phyloP scores from a whole-genome alignment of 108 stramenopile species.

The Skeletonema tropicum region DNA sequence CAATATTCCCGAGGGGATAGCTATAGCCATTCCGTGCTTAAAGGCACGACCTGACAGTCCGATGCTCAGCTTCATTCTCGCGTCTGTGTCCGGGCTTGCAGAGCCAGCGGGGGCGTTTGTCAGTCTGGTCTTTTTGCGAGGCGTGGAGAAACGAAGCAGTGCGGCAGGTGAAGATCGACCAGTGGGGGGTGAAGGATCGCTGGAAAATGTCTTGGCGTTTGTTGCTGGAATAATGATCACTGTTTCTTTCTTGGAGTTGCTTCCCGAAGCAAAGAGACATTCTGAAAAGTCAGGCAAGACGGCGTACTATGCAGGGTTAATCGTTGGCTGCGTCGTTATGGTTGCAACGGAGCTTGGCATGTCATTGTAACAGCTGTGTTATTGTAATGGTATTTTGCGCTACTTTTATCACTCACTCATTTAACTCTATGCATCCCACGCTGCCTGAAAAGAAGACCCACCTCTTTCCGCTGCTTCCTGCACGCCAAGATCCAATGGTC shows the following conservation, averaged over 20 bases:
- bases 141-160: slow-evolving; percentile 5
- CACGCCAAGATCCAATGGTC: slow-evolving; percentile 59
- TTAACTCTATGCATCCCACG: slow-evolving; percentile 52
- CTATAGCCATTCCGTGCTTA: slow-evolving; percentile 23
- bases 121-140: slow-evolving; percentile 4
- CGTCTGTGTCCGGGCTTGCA: slow-evolving; percentile 21
- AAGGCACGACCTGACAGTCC: slow-evolving; percentile 12
- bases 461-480: slow-evolving; percentile 67
- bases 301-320: slow-evolving; percentile 43
- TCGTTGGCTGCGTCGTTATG: slow-evolving; percentile 61
- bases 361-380: slow-evolving; percentile 21
- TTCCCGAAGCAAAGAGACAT: slow-evolving; percentile 31
- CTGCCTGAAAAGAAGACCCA: slow-evolving; percentile 59
- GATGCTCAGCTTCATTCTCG: slow-evolving; percentile 17
- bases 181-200: slow-evolving; percentile 30
- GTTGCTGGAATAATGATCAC: slow-evolving; percentile 35
- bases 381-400: neutral
- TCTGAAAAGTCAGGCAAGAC: slow-evolving; percentile 36
- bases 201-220: slow-evolving; percentile 69
- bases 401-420: too few species aligned
- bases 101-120: slow-evolving; percentile 26
- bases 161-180: slow-evolving; percentile 4
- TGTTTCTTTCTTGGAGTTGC: slow-evolving; percentile 20
- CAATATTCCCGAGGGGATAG: slow-evolving; percentile 33
- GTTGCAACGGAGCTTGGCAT: slow-evolving; percentile 59